These are phyloP conservation scores for Vaccinium corymbosum DNA, from an alignment of 148 eudicot genomes.

Conservation along the genomic window DNA sequence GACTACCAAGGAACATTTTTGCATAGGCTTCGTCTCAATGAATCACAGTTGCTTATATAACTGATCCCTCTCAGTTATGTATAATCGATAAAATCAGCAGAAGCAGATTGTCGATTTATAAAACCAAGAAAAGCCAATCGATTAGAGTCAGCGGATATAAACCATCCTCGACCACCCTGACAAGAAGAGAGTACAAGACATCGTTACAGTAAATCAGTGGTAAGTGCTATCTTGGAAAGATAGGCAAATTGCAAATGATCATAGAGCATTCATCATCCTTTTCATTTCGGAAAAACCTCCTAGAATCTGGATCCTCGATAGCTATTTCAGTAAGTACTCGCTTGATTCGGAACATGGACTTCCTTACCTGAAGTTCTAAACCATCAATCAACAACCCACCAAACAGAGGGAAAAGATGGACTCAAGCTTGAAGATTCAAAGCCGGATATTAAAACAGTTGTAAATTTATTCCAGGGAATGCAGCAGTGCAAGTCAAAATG, in stretches of 20 bases:
- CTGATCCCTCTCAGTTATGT: neutral
- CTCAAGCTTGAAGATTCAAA: neutral
- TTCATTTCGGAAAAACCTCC: conserved; percentile 77
- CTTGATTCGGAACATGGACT: conserved; percentile 82
- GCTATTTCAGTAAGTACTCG: conserved; percentile 85
- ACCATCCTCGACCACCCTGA: neutral
- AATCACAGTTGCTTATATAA: neutral
- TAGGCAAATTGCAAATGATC: conserved; percentile 8
- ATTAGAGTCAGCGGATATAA: neutral
- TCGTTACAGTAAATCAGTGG: neutral
- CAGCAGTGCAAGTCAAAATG: neutral
- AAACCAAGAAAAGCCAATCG: neutral
- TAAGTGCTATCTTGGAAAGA: neutral
- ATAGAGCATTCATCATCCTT: conserved; percentile 72
- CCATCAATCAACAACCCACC: neutral
- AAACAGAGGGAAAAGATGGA: neutral
- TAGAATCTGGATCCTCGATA: conserved; percentile 79
- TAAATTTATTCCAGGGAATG: neutral
- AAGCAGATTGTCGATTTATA: neutral
- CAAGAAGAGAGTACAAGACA: neutral
- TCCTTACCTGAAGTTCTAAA: conserved; percentile 42
- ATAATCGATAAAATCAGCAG: neutral
- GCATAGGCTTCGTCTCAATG: neutral
- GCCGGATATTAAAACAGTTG: neutral
- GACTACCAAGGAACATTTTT: neutral